Base-by-base conservation (phyloP, 2,329 filamentous ascomycete genomes). In the Aspergillus intermedius region DNA sequence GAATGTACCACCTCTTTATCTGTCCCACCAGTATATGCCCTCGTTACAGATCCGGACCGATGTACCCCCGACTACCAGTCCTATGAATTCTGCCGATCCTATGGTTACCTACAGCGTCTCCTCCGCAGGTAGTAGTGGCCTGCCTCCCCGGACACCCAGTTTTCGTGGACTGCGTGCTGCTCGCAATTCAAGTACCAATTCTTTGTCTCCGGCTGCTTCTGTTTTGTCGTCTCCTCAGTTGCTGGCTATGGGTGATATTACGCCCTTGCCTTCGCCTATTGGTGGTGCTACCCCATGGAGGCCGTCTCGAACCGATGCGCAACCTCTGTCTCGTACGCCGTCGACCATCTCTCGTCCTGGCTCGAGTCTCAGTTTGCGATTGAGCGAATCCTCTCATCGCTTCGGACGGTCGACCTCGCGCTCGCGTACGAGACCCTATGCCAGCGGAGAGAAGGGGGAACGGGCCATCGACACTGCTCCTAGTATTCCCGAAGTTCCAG, bases 231-330 rank as follows among this genome's bases (percentile, higher is more conserved):
- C 86, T 48, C 87, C 87, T 3, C 79, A 87, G 54, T 80, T 90
- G 47, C 79, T 82, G 50, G 86, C 86, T 42, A 85, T 90, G 81
- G 82, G 83, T 52, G 85, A 89, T 64, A 77, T 93, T 53, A 91
- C 88, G 3, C 87, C 87, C 48, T 72, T 93, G 30, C 87, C 87
- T 2, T 91, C 87, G 19, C 87, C 87, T 3, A 75, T 91, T 42
- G 76, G 65, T 28, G 63, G 62, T 15, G 54, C 55, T 4, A 61
- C 64, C 21, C 60, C 68, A 19, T 72, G 69, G 69, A 62, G 59
- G 40, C 55, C 57, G 12, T 82, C 84, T 58, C 86, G 84, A 1
- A 80, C 75, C 74, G 28, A 66, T 68, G 44, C 83, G 75, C 63
- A 67, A 19, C 68, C 68, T 0, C 55, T 71, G 19, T 73, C 72